phyloP scores from a whole-genome alignment of 768 basidiomycete species.

The Boletus bicolor region DNA sequence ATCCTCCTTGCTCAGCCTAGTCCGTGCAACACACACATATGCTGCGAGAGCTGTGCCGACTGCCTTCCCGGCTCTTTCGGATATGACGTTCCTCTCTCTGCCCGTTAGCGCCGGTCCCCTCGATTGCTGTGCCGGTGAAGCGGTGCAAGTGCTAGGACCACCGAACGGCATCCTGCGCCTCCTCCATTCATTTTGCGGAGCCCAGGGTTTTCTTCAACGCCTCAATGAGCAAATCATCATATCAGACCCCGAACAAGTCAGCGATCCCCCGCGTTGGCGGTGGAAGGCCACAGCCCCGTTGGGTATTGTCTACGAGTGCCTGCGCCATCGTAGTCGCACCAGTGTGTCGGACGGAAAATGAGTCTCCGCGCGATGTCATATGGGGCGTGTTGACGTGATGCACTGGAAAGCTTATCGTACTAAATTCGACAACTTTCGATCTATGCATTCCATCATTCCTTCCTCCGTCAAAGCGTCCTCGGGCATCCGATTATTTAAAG shows the following conservation, averaged over 20 bases:
- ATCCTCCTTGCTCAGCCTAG: not conserved
- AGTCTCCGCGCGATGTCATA: conserved; percentile 5
- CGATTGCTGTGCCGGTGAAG: conserved; percentile 24
- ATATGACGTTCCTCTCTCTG: not conserved
- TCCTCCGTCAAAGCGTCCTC: conserved; percentile 18
- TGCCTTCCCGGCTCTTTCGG: not conserved
- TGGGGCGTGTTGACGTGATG: conserved; percentile 18
- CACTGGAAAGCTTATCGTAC: conserved; percentile 28
- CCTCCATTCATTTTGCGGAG: conserved; percentile 2
- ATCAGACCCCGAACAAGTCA: not conserved
- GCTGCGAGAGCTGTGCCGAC: conserved; percentile 1
- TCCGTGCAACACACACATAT: not conserved
- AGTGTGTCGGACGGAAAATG: not conserved
- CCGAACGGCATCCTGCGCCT: conserved; percentile 19
- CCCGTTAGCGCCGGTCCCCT: not conserved
- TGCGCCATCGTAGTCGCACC: conserved; percentile 4
- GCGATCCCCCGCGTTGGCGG: conserved; percentile 11
- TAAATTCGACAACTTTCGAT: conserved; percentile 19
- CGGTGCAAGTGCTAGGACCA: conserved; percentile 19
- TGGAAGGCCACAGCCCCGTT: conserved; percentile 23
- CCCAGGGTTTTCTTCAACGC: not conserved
- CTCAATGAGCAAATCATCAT: not conserved
- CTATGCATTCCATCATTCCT: conserved; percentile 18
- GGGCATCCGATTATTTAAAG: conserved; percentile 24
- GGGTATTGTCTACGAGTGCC: conserved; percentile 6